Base-by-base conservation (phyloP, 441 rosid genomes). In the Sinapis alba region DNA sequence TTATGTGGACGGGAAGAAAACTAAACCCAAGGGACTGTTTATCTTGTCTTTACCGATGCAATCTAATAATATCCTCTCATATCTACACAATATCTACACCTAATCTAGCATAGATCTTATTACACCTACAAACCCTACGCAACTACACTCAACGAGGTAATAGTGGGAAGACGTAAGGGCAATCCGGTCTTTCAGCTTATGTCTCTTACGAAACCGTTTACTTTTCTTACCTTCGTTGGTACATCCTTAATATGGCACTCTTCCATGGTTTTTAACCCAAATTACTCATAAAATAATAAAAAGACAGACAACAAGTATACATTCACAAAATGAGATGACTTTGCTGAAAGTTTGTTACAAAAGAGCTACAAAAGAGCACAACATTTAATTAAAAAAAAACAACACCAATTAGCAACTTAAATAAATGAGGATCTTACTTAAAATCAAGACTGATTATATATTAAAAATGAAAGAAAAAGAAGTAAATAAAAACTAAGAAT, bases 321-420 rank as follows among this genome's bases (percentile, higher is more conserved):
- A 77, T 77, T 65, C 68, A 72, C 77, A 78, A 66, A 71, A 78
- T 50, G 69, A 61, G 64, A 77, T 23, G 73, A 53, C 51, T 71
- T 71, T 72, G 71, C 15, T 65, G 73, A 77, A 72, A 77, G 73
- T 66, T 72, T 77, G 77, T 53, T 66, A 72, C 81, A 66, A 13
- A 51, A 34, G 30, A 51, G 51, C n/a, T n/a, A 50, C 57, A 71
- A 41, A 65, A 57, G 66, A 76, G 67, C 4, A 57, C 60, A 38
- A 2, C 26, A 64, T 6, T 53, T 45, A 23, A 58, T 24, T 24
- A 62, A 69, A 62, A 71, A 21, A 59, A 2, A 45, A 41, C 72
- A 53, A 74, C 71, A 71, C 47, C 73, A 41, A 66, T 57, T 68
- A 76, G 68, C 77, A 57, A 65, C 71, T 53, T 63, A 53, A 78